These are phyloP conservation scores for Beauveria medogensis DNA, from an alignment of 2,329 filamentous ascomycete species.

Conservation along the genomic window DNA sequence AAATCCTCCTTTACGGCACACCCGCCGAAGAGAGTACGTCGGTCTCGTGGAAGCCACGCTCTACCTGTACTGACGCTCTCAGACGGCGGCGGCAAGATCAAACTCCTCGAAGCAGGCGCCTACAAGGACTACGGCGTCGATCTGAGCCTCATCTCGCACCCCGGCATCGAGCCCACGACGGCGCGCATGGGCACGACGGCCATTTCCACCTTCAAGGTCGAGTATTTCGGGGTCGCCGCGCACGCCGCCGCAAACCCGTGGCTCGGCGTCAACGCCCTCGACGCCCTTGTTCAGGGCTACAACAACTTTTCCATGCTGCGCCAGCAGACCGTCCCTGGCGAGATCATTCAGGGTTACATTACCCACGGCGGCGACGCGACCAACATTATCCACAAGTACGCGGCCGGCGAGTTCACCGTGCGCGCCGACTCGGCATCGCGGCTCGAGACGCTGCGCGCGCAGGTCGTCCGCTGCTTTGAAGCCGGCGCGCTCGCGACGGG, in stretches of 20 bases:
- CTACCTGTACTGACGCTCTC: neutral
- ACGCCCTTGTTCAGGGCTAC: constrained; percentile 43
- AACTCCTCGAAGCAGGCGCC: constrained; percentile 34
- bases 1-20: constrained; percentile 40
- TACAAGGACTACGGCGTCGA: constrained; percentile 28
- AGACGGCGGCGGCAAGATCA: constrained; percentile 40
- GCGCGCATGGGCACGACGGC: constrained; percentile 45
- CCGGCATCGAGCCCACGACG: constrained; percentile 30
- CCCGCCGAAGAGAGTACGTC: constrained; percentile 42
- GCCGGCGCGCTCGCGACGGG: constrained; percentile 34
- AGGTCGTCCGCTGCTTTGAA: constrained; percentile 32
- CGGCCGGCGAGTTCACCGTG: constrained; percentile 36
- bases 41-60: neutral
- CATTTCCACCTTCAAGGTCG: constrained; percentile 39
- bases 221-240: constrained; percentile 45
- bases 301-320: constrained; percentile 41
- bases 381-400: constrained; percentile 47
- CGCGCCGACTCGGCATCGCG: constrained; percentile 35
- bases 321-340: constrained; percentile 46
- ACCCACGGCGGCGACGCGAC: constrained; percentile 41
- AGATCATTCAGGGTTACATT: constrained; percentile 43
- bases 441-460: constrained; percentile 29
- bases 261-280: constrained; percentile 50
- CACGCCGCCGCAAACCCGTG: constrained; percentile 48
- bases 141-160: constrained; percentile 23